Evolutionary conservation across 2,329 filamentous ascomycete genomes (phyloP).

Genomic region (Tolypocladium ovalisporum): DNA sequence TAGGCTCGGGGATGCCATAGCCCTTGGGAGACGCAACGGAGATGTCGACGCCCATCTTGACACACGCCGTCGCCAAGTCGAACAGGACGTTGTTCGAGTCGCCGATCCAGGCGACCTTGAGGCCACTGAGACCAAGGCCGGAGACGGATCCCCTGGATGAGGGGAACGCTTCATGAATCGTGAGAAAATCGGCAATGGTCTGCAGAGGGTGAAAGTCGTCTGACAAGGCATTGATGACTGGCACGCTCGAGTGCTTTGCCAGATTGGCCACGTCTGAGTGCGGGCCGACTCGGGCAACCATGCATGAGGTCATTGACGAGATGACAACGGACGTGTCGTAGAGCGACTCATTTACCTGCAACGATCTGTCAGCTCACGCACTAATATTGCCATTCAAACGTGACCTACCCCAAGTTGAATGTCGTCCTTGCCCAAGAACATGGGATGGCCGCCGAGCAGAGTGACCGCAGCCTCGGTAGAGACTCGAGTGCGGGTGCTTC

Average conservation of each 20-base stretch:
- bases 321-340: constrained; percentile 86
- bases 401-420: constrained; percentile 77
- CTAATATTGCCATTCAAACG: background rate
- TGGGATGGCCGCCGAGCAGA: constrained; percentile 82
- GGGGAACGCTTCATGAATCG: constrained; percentile 69
- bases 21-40: constrained; percentile 77
- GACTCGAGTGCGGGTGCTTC: constrained; percentile 84
- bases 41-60: constrained; percentile 80
- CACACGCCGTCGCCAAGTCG: constrained; percentile 77
- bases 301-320: constrained; percentile 82
- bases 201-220: constrained; percentile 91
- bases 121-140: constrained; percentile 59
- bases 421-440: constrained; percentile 93
- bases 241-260: constrained; percentile 63
- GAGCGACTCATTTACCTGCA: constrained; percentile 80
- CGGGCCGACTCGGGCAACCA: constrained; percentile 67
- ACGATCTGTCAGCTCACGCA: background rate
- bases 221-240: constrained; percentile 79
- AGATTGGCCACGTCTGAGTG: constrained; percentile 65
- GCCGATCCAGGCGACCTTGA: constrained; percentile 93
- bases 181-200: constrained; percentile 87
- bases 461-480: constrained; percentile 86
- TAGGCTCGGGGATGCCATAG: constrained; percentile 68
- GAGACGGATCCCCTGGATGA: constrained; percentile 25
- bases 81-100: constrained; percentile 97